Conservation (phyloP, 2,329 filamentous ascomycete genomes). For the Nemania sp. region DNA sequence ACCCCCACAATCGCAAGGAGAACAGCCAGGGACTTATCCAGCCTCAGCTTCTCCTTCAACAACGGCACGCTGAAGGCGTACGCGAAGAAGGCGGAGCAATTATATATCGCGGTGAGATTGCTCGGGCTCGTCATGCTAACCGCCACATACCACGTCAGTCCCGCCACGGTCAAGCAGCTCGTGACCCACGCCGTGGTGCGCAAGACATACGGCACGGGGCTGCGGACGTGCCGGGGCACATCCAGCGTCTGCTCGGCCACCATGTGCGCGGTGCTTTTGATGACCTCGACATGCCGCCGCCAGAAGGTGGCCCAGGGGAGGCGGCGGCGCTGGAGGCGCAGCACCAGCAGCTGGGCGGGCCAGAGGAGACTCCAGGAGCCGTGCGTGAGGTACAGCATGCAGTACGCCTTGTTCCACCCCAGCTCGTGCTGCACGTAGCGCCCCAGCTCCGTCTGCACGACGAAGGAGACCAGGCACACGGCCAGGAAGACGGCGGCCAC, state of each 20-base stretch:
- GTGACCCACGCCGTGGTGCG: constrained; percentile 86
- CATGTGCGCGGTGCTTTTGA: constrained; percentile 77
- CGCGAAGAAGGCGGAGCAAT: constrained; percentile 98
- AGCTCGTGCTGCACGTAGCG: constrained; percentile 93
- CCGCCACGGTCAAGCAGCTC: constrained; percentile 86
- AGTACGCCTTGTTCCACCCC: constrained; percentile 98
- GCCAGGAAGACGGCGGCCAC: constrained; percentile 87
- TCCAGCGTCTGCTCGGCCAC: constrained; percentile 83
- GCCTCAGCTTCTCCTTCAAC: constrained; percentile 83
- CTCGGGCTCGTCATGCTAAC: constrained; percentile 93
- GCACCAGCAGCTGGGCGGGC: constrained; percentile 83
- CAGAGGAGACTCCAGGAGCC: constrained; percentile 92
- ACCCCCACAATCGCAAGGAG: constrained; percentile 89
- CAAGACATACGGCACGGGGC: constrained; percentile 75
- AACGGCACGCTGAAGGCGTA: constrained; percentile 96
- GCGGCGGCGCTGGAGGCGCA: constrained; percentile 82
- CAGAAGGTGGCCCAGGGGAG: constrained; percentile 88
- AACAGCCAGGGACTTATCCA: constrained; percentile 89
- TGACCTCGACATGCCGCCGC: constrained; percentile 68
- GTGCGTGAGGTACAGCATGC: constrained; percentile 98
- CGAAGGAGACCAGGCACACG: constrained; percentile 87
- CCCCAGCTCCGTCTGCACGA: constrained; percentile 94
- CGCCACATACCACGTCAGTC: constrained; percentile 94
- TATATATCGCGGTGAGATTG: constrained; percentile 98
- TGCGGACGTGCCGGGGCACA: constrained; percentile 61